These are phyloP conservation scores for Psidium guajava DNA, from an alignment of 345 rosid species.

Conservation along the genomic window DNA sequence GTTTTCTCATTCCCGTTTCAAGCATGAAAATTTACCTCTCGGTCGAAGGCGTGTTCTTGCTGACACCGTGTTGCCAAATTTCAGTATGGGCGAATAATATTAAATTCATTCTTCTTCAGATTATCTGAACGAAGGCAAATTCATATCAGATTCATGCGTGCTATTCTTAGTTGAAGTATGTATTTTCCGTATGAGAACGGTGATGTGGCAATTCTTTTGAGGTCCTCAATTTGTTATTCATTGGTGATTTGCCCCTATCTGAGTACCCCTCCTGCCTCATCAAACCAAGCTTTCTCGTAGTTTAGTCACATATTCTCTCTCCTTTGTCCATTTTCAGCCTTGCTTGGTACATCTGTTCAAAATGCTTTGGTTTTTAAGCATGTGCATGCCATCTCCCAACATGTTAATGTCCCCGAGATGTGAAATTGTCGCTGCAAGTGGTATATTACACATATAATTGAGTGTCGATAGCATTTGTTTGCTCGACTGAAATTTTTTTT, in stretches of 20 bases:
- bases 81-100: rapidly evolving
- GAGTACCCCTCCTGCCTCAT: background rate
- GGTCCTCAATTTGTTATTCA: background rate
- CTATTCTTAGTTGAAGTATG: background rate
- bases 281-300: background rate
- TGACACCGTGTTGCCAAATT: background rate
- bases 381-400: background rate
- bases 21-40: background rate
- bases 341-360: background rate
- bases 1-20: too few relatives aligned
- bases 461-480: background rate
- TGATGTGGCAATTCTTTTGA: background rate
- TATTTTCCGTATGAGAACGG: background rate
- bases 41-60: background rate
- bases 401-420: background rate
- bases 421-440: background rate
- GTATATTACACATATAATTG: background rate
- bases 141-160: background rate
- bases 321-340: background rate
- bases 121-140: background rate
- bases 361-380: background rate
- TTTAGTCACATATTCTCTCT: background rate
- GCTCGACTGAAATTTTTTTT: background rate
- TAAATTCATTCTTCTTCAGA: background rate
- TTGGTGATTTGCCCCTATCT: background rate